These are phyloP conservation scores for Tolypocladium ovalisporum DNA, from an alignment of 2,329 filamentous ascomycete genomes.

Conservation along the genomic window DNA sequence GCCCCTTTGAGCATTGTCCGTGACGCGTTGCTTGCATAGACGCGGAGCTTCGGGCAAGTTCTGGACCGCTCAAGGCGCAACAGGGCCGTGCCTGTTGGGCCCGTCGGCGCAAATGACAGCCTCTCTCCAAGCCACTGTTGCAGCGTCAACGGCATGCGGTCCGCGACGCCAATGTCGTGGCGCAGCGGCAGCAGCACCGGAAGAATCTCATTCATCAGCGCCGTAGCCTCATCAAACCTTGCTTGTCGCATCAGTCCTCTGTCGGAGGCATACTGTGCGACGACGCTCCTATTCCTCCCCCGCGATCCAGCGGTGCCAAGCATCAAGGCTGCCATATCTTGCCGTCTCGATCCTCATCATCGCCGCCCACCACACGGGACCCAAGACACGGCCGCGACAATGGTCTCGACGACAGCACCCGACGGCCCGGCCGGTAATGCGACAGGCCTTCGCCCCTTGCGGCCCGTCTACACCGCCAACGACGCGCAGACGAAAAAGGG, in stretches of 20 bases:
- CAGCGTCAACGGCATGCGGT: background rate
- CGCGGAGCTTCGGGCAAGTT: background rate
- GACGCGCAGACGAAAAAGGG: slow-evolving; percentile 3
- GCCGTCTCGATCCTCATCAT: background rate
- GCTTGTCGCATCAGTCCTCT: background rate
- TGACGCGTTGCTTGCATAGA: background rate
- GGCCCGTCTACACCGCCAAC: slow-evolving; percentile 4
- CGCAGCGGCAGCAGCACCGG: background rate
- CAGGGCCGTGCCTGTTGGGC: background rate
- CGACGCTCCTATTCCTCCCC: background rate
- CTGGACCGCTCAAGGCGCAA: background rate
- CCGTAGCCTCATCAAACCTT: background rate
- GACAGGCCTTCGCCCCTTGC: background rate
- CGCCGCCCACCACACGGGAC: background rate
- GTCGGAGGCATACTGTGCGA: background rate
- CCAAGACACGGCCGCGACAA: background rate
- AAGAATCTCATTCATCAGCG: background rate
- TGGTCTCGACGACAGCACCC: background rate
- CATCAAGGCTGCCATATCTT: background rate
- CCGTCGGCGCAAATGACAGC: background rate
- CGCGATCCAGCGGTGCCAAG: background rate
- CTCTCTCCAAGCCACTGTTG: background rate
- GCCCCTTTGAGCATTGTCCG: background rate
- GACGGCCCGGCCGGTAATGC: background rate
- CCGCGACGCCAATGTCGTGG: background rate